Evolutionary conservation across 768 basidiomycete species (phyloP).

Genomic region (Boletus bicolor): DNA sequence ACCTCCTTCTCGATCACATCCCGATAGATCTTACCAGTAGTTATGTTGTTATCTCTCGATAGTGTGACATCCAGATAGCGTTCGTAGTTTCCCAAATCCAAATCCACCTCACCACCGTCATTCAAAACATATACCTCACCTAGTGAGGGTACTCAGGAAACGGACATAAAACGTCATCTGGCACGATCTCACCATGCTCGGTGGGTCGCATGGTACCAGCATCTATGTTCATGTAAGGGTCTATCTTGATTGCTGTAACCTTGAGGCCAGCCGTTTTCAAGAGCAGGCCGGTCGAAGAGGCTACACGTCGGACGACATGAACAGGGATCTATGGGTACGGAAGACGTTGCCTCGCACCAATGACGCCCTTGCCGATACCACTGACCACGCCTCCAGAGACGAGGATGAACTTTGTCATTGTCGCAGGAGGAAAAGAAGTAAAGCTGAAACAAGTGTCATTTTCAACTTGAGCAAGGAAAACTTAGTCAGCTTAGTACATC

Average conservation of each 20-base stretch:
- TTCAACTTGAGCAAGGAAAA: constrained; percentile 5
- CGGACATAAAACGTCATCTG: background rate
- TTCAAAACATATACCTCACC: constrained; percentile 98
- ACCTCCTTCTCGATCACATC: constrained; percentile 98
- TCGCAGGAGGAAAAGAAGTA: constrained; percentile 7
- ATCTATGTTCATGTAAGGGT: constrained; percentile 99
- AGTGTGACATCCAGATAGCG: constrained; percentile 95
- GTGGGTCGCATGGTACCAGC: constrained; percentile 98
- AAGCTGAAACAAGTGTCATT: background rate
- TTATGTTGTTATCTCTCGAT: constrained; percentile 95
- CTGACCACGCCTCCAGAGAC: constrained; percentile 97
- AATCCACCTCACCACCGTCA: constrained; percentile 96
- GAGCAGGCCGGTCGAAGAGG: constrained; percentile 93
- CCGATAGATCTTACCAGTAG: constrained; percentile 96
- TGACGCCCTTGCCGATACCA: constrained; percentile 98
- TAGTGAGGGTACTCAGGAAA: constrained; percentile 32
- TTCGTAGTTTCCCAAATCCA: constrained; percentile 98
- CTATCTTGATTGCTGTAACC: constrained; percentile 99
- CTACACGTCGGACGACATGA: constrained; percentile 42
- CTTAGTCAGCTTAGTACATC: constrained; percentile 11
- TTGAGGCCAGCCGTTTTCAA: constrained; percentile 94
- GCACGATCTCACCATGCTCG: constrained; percentile 76
- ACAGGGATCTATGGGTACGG: constrained; percentile 13
- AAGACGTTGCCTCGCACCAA: constrained; percentile 59
- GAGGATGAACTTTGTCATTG: constrained; percentile 94